Evolutionary conservation across 768 basidiomycete species (phyloP).

Genomic region (Amanita polypyramis): DNA sequence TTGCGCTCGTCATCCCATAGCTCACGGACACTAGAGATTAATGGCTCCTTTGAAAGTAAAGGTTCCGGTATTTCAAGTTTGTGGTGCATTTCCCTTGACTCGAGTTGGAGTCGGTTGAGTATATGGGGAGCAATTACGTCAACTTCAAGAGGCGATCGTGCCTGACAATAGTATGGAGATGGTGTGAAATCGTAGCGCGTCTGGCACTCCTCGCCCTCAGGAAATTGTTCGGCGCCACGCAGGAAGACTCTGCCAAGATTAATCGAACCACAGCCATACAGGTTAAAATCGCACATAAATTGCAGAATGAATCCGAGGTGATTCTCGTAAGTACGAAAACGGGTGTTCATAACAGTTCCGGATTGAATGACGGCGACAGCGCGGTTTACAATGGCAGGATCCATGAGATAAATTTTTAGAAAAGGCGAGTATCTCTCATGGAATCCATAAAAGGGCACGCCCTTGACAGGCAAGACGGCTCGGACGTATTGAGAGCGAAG

Average conservation of each 20-base stretch:
- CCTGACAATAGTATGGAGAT: conserved; percentile 57
- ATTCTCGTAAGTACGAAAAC: conserved; percentile 77
- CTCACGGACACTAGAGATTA: conserved; percentile 84
- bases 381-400: conserved; percentile 62
- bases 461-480: conserved; percentile 80
- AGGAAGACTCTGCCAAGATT: conserved; percentile 61
- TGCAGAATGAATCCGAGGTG: conserved; percentile 85
- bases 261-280: conserved; percentile 91
- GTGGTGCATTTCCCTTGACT: conserved; percentile 49
- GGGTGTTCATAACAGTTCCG: conserved; percentile 71
- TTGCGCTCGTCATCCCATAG: conserved; percentile 95
- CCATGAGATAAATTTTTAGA: conserved; percentile 72
- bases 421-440: conserved; percentile 77
- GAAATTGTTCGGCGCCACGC: conserved; percentile 28
- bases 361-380: conserved; percentile 70
- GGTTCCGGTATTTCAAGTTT: conserved; percentile 62
- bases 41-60: conserved; percentile 47
- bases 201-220: conserved; percentile 22
- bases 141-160: conserved; percentile 66
- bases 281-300: conserved; percentile 90
- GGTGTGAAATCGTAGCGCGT: conserved; percentile 10
- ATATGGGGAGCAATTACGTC: conserved; percentile 78
- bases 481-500: conserved; percentile 54
- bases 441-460: conserved; percentile 94
- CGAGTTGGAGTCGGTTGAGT: conserved; percentile 65